A percentile compares a stretch with the other conserved stretches of the same genome.
Evolutionary conservation across 371 early-diverging fungal genomes (phyloP).

Genomic region (Mucor saturninus): DNA sequence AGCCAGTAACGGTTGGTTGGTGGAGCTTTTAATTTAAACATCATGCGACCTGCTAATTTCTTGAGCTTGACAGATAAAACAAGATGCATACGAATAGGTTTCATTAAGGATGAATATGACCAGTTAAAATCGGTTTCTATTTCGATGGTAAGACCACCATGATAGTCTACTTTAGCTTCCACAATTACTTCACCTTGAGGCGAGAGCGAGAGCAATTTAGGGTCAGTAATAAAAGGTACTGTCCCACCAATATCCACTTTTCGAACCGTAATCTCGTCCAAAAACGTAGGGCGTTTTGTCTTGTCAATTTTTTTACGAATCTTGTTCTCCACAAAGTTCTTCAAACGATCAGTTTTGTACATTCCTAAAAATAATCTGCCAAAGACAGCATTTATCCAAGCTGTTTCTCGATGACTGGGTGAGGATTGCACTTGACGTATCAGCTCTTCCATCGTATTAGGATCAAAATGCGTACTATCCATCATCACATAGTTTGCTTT

Average conservation of each 20-base stretch:
- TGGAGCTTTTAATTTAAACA: slow-evolving; percentile 81
- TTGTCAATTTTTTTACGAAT: slow-evolving; percentile 69
- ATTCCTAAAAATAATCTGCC: slow-evolving; percentile 78
- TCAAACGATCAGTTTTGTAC: slow-evolving; percentile 69
- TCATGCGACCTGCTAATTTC: slow-evolving; percentile 70
- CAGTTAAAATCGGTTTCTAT: slow-evolving; percentile 65
- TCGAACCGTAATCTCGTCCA: slow-evolving; percentile 80
- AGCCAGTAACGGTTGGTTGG: slow-evolving; percentile 90
- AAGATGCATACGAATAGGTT: slow-evolving; percentile 75
- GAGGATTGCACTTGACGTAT: slow-evolving; percentile 57
- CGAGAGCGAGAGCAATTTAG: slow-evolving; percentile 69
- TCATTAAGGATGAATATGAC: slow-evolving; percentile 53
- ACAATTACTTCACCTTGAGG: slow-evolving; percentile 73
- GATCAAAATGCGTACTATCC: slow-evolving; percentile 59
- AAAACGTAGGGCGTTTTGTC: slow-evolving; percentile 71
- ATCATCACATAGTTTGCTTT: slow-evolving; percentile 32
- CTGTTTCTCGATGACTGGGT: slow-evolving; percentile 60
- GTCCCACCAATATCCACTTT: slow-evolving; percentile 80
- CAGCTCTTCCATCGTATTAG: slow-evolving; percentile 50
- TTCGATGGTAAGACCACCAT: slow-evolving; percentile 74
- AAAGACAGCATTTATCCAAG: slow-evolving; percentile 89
- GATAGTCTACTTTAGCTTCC: slow-evolving; percentile 80
- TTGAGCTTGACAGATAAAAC: slow-evolving; percentile 77
- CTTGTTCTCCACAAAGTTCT: slow-evolving; percentile 65
- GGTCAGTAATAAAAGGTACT: slow-evolving; percentile 78